phyloP scores from a whole-genome alignment of 768 basidiomycete genomes.

The Suillus subaureus region DNA sequence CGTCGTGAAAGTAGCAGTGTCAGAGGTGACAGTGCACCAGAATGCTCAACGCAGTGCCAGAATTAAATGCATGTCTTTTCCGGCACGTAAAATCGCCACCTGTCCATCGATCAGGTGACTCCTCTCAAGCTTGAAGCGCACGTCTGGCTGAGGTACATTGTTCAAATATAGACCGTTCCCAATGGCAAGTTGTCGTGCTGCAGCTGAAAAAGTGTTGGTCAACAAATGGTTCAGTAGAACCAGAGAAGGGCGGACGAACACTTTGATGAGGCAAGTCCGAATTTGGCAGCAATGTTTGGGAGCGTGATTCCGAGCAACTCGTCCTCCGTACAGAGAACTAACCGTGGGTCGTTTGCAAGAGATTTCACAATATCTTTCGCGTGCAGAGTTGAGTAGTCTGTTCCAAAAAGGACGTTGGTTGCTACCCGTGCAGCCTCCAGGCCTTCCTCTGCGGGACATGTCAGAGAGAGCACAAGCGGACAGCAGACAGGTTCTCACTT shows the following conservation, averaged over 20 bases:
- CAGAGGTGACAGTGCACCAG: not conserved
- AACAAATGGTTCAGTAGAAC: constrained; percentile 6
- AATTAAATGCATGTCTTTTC: constrained; percentile 71
- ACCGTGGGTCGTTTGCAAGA: constrained; percentile 65
- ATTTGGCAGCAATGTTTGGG: constrained; percentile 59
- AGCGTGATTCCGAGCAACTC: constrained; percentile 59
- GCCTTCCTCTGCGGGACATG: constrained; percentile 35
- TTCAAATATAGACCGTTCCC: constrained; percentile 78
- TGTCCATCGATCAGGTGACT: constrained; percentile 60
- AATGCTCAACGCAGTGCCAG: constrained; percentile 40
- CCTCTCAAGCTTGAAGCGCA: constrained; percentile 41
- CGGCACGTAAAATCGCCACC: constrained; percentile 69
- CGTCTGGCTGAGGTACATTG: constrained; percentile 55
- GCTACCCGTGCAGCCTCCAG: constrained; percentile 45
- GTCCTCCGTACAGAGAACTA: constrained; percentile 50
- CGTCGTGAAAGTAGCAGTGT: not conserved
- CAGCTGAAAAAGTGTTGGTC: constrained; percentile 45
- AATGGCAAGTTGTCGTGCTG: constrained; percentile 61
- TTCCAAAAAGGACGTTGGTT: constrained; percentile 48
- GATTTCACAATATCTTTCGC: constrained; percentile 61
- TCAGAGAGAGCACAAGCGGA: not conserved
- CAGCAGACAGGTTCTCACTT: constrained; percentile 34
- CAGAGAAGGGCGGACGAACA: constrained; percentile 44
- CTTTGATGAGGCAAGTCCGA: constrained; percentile 62
- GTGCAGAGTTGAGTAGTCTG: constrained; percentile 43